Evolutionary conservation across 1,284 basidiomycete species (phyloP), one percentile per base, ranked within the genome.

Genomic region (Puccinia polysora): DNA sequence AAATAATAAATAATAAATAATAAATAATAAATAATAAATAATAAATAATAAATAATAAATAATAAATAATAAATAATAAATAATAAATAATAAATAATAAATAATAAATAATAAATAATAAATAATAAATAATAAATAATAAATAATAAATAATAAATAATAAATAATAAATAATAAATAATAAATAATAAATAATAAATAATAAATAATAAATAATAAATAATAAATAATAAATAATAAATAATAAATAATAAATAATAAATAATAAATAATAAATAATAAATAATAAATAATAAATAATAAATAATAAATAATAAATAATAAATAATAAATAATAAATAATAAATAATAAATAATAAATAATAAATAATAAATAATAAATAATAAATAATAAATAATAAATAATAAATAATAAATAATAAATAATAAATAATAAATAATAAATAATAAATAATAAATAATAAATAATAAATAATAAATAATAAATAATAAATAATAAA

Each of bases 1-100:
- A 52, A 52, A 52, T 14, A 52, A 52, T 25, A 52, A 52, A 10
- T 15, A 52, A 12, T 52, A 23, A 52, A 52, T 14, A 52, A 52
- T 25, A 52, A 52, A 52, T 14, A 25, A 52, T 45, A 10, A 45
- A 52, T 14, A 52, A 52, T 14, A 52, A 52, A 52, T 14, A 14
- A 14, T 12, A 52, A 52, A 52, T 14, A 52, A 52, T 12, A 14
- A 14, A 23, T 15, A 52, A 52, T 14, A 52, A 52, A 52, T 52
- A 14, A 14, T 8, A 52, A 14, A 52, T 14, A 52, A 52, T 52
- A 8, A 25, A 8, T 15, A 52, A 52, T 14, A 52, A 52, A 52
- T 52, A 12, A 52, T 8, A 52, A 52, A 52, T 52, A 52, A 52
- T 12, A 23, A 52, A 10, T 15, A 52, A 52, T 52, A 52, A 52